Conservation (phyloP, 2,329 filamentous ascomycete species). For the Arthrobotrys musiformis region DNA sequence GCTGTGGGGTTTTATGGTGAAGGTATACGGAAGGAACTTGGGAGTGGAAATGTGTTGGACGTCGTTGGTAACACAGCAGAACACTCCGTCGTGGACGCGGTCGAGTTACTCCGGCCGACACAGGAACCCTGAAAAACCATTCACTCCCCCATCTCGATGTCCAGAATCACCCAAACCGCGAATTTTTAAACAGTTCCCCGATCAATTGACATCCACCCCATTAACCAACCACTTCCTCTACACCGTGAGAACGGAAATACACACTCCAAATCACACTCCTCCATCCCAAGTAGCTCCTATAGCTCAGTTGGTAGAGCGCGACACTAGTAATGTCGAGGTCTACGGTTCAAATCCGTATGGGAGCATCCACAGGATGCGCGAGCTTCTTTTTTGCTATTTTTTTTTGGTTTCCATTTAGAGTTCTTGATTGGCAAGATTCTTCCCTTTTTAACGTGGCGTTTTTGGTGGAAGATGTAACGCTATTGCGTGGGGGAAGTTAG, state of each 20-base stretch:
- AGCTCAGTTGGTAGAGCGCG: slow-evolving; percentile 24
- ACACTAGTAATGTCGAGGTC: slow-evolving; percentile 48
- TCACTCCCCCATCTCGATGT: too few species aligned
- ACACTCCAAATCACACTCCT: neutral
- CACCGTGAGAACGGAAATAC: neutral
- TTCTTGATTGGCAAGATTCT: neutral
- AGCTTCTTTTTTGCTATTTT: neutral
- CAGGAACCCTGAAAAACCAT: neutral
- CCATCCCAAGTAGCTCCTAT: slow-evolving; percentile 21
- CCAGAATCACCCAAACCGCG: neutral
- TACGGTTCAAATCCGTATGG: slow-evolving; percentile 45
- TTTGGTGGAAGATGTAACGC: neutral
- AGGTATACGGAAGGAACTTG: too few species aligned
- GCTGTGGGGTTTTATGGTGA: neutral
- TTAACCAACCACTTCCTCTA: neutral
- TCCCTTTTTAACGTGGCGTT: neutral
- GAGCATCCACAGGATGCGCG: slow-evolving; percentile 2
- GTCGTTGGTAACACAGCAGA: neutral
- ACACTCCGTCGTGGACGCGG: too few species aligned
- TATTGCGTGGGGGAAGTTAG: neutral
- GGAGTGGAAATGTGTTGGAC: slow-evolving; percentile 14
- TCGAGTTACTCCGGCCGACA: too few species aligned
- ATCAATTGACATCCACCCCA: neutral
- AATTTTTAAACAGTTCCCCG: neutral
- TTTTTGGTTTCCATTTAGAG: neutral